A percentile compares a stretch with the other conserved stretches of the same genome.
Evolutionary conservation across 805 yeast genomes (phyloP).

Genomic region (Candida palmyrensis): DNA sequence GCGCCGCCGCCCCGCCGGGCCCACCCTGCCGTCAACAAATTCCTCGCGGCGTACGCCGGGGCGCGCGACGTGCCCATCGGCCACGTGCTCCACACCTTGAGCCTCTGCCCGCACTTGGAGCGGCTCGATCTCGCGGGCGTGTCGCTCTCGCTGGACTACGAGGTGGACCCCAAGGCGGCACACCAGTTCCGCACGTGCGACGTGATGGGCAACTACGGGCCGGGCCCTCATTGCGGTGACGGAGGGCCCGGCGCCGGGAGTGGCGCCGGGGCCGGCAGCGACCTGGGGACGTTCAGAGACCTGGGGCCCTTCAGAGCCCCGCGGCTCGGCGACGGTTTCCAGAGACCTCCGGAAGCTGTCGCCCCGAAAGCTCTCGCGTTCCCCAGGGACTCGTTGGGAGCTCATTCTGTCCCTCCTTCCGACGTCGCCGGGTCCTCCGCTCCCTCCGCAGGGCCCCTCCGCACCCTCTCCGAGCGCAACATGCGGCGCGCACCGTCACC

Average conservation of each 20-base stretch:
- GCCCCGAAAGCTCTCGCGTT: background rate
- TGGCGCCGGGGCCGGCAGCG: background rate
- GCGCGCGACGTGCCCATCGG: conserved; percentile 82
- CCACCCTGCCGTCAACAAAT: conserved; percentile 64
- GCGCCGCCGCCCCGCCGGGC: background rate
- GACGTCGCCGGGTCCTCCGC: conserved; percentile 13
- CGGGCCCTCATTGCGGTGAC: too few relatives aligned
- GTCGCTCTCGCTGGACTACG: conserved; percentile 64
- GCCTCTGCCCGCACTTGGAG: conserved; percentile 59
- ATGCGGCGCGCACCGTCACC: too few relatives aligned
- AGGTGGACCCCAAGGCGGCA: conserved; percentile 33
- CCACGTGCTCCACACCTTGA: conserved; percentile 59
- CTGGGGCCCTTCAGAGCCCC: too few relatives aligned
- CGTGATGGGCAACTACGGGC: conserved; percentile 32
- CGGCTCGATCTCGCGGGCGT: conserved; percentile 55
- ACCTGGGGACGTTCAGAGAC: too few relatives aligned
- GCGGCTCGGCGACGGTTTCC: too few relatives aligned
- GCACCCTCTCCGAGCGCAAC: conserved; percentile 14
- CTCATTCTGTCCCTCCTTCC: too few relatives aligned
- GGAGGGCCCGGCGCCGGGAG: conserved; percentile 26
- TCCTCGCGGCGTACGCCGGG: conserved; percentile 55
- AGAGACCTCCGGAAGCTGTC: too few relatives aligned
- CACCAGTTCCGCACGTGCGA: conserved; percentile 35
- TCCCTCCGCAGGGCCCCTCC: conserved; percentile 20
- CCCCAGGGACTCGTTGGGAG: too few relatives aligned